Evolutionary conservation across 495 filamentous ascomycete genomes (phyloP).

Genomic region (Aspergillus sparsus): DNA sequence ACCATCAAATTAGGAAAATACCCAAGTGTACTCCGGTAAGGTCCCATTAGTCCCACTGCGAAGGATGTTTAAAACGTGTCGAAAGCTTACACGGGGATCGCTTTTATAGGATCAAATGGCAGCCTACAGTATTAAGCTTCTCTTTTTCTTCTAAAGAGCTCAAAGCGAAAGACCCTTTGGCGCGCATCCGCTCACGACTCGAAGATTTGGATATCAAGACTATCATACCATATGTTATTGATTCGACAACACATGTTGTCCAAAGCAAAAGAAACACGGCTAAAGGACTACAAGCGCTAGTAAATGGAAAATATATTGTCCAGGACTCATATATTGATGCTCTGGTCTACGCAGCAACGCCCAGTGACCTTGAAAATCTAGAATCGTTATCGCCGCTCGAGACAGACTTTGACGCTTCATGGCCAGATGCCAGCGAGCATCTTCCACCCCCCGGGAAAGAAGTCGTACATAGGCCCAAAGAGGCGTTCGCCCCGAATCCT

Average conservation of each 20-base stretch:
- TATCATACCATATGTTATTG: slow-evolving; percentile 65
- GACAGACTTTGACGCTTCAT: slow-evolving; percentile 75
- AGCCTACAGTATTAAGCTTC: slow-evolving; percentile 77
- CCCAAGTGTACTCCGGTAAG: slow-evolving; percentile 52
- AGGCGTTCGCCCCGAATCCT: slow-evolving; percentile 68
- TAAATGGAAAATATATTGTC: slow-evolving; percentile 81
- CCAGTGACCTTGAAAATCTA: slow-evolving; percentile 53
- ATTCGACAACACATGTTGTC: slow-evolving; percentile 81
- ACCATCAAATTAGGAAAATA: slow-evolving; percentile 67
- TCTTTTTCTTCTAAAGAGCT: slow-evolving; percentile 76
- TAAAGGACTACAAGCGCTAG: slow-evolving; percentile 82
- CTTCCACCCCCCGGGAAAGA: slow-evolving; percentile 78
- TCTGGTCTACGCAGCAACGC: slow-evolving; percentile 64
- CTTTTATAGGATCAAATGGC: slow-evolving; percentile 69
- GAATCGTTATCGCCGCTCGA: slow-evolving; percentile 69
- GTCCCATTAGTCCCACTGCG: background rate
- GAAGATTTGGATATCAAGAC: slow-evolving; percentile 88
- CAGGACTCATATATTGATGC: slow-evolving; percentile 73
- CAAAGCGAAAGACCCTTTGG: slow-evolving; percentile 66
- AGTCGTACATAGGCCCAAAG: slow-evolving; percentile 58
- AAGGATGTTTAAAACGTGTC: background rate
- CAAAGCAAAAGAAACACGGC: slow-evolving; percentile 87
- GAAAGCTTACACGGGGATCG: background rate
- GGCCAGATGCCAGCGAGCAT: slow-evolving; percentile 72
- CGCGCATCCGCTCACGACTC: slow-evolving; percentile 59